Percentiles rank a stretch among this genome's conserved stretches.
These are phyloP conservation scores for Psilocybe tampanensis DNA, from an alignment of 768 basidiomycete genomes.

Conservation along the genomic window DNA sequence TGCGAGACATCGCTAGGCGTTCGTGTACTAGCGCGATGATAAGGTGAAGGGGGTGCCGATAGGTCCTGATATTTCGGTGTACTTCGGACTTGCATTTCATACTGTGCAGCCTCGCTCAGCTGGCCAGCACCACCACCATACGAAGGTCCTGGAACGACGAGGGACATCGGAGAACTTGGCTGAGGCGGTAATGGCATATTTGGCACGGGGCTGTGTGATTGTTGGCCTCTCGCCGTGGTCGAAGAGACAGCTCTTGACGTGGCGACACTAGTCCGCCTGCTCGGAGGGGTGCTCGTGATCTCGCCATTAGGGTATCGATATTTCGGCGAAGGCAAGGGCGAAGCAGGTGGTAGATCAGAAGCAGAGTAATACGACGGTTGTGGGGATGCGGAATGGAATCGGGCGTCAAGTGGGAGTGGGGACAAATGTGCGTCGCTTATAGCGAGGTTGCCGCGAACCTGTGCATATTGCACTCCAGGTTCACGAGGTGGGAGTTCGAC, in stretches of 20 bases:
- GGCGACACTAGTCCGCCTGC: constrained; percentile 38
- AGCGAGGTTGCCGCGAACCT: constrained; percentile 16
- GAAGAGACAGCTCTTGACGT: constrained; percentile 29
- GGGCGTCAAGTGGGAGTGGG: constrained; percentile 24
- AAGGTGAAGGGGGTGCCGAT: constrained; percentile 4
- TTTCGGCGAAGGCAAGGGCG: constrained; percentile 57
- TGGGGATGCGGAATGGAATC: constrained; percentile 34
- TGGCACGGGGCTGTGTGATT: constrained; percentile 30
- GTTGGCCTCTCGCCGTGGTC: constrained; percentile 16
- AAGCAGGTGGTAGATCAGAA: constrained; percentile 64
- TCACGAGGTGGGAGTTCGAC: constrained; percentile 28
- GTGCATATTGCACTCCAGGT: constrained; percentile 28
- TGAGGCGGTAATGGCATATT: constrained; percentile 25
- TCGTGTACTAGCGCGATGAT: too few relatives aligned
- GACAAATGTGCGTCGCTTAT: constrained; percentile 27
- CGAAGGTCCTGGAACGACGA: constrained; percentile 10
- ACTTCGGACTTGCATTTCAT: constrained; percentile 43
- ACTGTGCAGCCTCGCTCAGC: constrained; percentile 22
- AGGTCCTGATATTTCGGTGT: constrained; percentile 18
- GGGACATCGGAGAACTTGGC: constrained; percentile 15
- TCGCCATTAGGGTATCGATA: constrained; percentile 50
- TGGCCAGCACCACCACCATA: constrained; percentile 2
- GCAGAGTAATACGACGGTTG: constrained; percentile 70
- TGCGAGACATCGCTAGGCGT: too few relatives aligned
- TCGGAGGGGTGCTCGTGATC: constrained; percentile 44